phyloP scores from a whole-genome alignment of 2,329 filamentous ascomycete genomes.

The Dothistroma septosporum region DNA sequence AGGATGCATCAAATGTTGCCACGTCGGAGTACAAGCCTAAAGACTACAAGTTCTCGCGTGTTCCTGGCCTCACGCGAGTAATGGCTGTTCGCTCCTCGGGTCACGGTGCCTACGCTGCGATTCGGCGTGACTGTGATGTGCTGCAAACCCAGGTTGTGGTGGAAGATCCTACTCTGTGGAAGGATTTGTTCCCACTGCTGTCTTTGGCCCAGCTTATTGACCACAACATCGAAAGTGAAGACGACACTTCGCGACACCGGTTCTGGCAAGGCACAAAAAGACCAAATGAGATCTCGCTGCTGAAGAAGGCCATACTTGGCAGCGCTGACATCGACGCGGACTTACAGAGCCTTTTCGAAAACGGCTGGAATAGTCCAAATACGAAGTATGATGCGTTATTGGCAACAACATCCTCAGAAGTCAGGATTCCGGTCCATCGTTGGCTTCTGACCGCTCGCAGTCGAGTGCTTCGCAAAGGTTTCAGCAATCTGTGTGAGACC shows the following conservation, averaged over 20 bases:
- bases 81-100: conserved; percentile 79
- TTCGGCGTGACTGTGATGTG: conserved; percentile 79
- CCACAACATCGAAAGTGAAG: conserved; percentile 30
- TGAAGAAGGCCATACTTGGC: conserved; percentile 57
- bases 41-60: conserved; percentile 91
- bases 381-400: conserved; percentile 44
- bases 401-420: conserved; percentile 58
- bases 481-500: conserved; percentile 55
- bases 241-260: conserved; percentile 44
- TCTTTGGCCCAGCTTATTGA: conserved; percentile 58
- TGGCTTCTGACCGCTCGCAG: conserved; percentile 77
- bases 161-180: conserved; percentile 64
- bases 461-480: conserved; percentile 58
- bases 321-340: conserved; percentile 65
- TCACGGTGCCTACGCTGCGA: conserved; percentile 83
- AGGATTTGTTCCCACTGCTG: conserved; percentile 66
- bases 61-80: conserved; percentile 82
- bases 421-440: conserved; percentile 74
- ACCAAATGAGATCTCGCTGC: conserved; percentile 45
- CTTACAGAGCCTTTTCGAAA: conserved; percentile 49
- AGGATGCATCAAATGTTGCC: conserved; percentile 55
- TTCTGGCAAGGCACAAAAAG: conserved; percentile 48
- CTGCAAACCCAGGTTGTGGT: conserved; percentile 68
- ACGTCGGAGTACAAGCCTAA: conserved; percentile 62
- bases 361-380: conserved; percentile 36